phyloP scores from a whole-genome alignment of 768 basidiomycete genomes.

The Naganishia onofrii region DNA sequence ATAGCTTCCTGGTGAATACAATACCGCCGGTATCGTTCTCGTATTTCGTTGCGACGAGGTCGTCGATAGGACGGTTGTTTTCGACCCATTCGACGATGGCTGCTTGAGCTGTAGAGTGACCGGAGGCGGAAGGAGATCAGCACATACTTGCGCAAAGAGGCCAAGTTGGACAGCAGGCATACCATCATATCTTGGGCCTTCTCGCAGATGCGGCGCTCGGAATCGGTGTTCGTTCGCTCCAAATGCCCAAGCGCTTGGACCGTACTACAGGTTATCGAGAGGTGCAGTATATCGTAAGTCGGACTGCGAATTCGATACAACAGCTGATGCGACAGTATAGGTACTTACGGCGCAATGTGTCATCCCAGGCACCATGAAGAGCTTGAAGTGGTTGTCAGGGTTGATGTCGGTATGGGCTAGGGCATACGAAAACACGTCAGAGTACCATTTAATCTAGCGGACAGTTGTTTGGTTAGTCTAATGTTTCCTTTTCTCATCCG shows the following conservation, averaged over 20 bases:
- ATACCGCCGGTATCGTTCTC: slow-evolving; percentile 12
- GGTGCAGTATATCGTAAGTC: too few relatives aligned
- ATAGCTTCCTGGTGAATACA: slow-evolving; percentile 12
- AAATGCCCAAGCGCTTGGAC: slow-evolving; percentile 3
- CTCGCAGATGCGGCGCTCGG: slow-evolving; percentile 6
- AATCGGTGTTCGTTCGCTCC: slow-evolving; percentile 17
- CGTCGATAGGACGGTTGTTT: slow-evolving; percentile 6
- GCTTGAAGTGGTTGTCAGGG: not conserved
- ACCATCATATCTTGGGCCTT: slow-evolving; percentile 12
- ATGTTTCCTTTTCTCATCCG: too few relatives aligned
- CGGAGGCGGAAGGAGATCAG: not conserved
- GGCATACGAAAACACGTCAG: slow-evolving; percentile 8
- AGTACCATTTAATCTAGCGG: slow-evolving; percentile 12
- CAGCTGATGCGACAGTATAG: too few relatives aligned
- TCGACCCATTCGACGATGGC: slow-evolving; percentile 18
- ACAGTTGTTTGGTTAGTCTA: too few relatives aligned
- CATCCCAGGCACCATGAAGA: slow-evolving; percentile 20
- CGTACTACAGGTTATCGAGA: not conserved
- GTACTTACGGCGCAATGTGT: slow-evolving; percentile 9
- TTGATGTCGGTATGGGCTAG: slow-evolving; percentile 2
- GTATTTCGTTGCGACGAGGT: slow-evolving; percentile 5
- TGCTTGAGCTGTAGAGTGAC: not conserved
- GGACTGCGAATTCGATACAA: too few relatives aligned
- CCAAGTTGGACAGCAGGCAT: not conserved
- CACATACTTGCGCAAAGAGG: not conserved